phyloP scores from a whole-genome alignment of 345 rosid genomes.

The Aquilaria sinensis region DNA sequence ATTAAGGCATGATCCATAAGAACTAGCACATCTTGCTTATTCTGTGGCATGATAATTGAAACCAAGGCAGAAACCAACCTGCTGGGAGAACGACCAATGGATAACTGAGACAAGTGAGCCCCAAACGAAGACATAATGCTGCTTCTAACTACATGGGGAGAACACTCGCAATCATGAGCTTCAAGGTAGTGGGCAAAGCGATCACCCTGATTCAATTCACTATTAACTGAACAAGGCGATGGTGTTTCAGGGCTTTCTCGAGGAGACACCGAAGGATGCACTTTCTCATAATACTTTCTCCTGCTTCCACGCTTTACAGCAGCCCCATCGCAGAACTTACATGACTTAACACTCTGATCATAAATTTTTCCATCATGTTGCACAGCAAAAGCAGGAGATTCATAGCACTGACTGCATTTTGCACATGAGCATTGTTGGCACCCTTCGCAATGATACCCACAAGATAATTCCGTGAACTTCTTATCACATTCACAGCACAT shows the following conservation, averaged over 20 bases:
- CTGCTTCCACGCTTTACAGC: conserved; percentile 27
- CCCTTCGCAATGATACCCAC: conserved; percentile 53
- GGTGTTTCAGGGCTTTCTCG: conserved; percentile 64
- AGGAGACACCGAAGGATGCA: conserved; percentile 57
- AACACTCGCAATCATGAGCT: conserved; percentile 39
- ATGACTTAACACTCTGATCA: conserved; percentile 30
- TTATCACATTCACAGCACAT: conserved; percentile 49
- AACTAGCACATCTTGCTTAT: too few relatives aligned
- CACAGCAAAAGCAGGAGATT: conserved; percentile 8
- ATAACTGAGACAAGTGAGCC: too few relatives aligned
- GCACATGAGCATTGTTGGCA: conserved; percentile 39
- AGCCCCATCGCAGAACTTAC: conserved; percentile 57
- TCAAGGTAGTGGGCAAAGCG: conserved; percentile 41
- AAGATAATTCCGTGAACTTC: conserved; percentile 19
- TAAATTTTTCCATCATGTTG: conserved; percentile 12
- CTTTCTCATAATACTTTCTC: conserved; percentile 58
- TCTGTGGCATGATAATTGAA: too few relatives aligned
- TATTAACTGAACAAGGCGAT: conserved; percentile 31
- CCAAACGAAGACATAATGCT: too few relatives aligned
- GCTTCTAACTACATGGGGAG: conserved; percentile 15
- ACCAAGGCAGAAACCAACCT: too few relatives aligned
- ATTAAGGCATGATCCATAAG: too few relatives aligned
- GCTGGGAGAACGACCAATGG: too few relatives aligned
- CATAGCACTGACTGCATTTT: conserved; percentile 29
- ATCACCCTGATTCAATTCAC: conserved; percentile 31